Conservation (phyloP, 192 early-diverging fungal genomes). For the Coemansia umbellata region DNA sequence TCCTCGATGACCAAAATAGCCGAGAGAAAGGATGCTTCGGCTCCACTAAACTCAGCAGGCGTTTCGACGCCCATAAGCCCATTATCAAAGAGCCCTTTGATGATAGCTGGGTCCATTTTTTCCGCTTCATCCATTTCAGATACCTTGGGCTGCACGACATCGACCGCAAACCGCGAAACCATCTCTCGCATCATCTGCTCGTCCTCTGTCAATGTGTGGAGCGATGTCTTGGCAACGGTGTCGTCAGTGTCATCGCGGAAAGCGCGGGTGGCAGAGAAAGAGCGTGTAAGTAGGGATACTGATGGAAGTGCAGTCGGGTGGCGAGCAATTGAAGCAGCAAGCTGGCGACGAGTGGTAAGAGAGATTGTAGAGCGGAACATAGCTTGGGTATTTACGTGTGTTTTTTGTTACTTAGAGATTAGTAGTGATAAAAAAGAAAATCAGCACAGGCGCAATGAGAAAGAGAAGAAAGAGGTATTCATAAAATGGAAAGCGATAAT, state of each 20-base stretch:
- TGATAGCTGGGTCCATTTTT: slow-evolving; percentile 68
- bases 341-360: slow-evolving; percentile 6
- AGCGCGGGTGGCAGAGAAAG: neutral
- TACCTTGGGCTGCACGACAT: slow-evolving; percentile 81
- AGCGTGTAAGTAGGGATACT: too few species aligned
- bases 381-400: neutral
- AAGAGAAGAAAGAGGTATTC: too few species aligned
- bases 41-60: slow-evolving; percentile 71
- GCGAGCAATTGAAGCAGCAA: too few species aligned
- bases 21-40: slow-evolving; percentile 76
- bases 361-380: slow-evolving; percentile 11
- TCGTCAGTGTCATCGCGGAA: neutral
- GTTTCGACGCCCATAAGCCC: slow-evolving; percentile 97
- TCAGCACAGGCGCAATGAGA: too few species aligned
- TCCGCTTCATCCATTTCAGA: slow-evolving; percentile 90
- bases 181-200: slow-evolving; percentile 81
- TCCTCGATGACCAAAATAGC: slow-evolving; percentile 88
- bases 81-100: slow-evolving; percentile 84
- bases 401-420: neutral
- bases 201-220: slow-evolving; percentile 82
- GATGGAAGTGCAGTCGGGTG: too few species aligned
- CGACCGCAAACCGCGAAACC: slow-evolving; percentile 73
- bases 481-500: too few species aligned
- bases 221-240: slow-evolving; percentile 45
- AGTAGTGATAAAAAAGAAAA: too few species aligned